Evolutionary conservation across 2,329 filamentous ascomycete genomes (phyloP), one percentile per base, ranked within the genome.

Genomic region (Colletotrichum coccodes): DNA sequence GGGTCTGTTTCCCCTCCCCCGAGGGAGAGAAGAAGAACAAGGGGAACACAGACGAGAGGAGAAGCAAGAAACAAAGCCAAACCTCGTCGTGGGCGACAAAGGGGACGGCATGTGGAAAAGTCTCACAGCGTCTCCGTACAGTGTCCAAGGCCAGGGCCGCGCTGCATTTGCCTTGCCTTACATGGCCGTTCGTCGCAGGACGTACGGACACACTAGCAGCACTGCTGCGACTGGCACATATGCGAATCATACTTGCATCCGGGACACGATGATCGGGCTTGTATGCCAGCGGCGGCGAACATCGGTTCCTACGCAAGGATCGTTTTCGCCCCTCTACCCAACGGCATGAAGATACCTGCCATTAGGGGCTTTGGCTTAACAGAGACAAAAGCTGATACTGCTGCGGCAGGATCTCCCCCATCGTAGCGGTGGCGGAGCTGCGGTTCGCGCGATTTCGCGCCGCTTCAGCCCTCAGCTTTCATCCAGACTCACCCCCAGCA

Each of bases 171-270:
- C 50, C 49, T 60, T 65, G 61, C 56, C 56, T 60, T 66, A 60
- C 66, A 68, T 64, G 44, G n/a, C 16, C 16, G 53, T 36, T 64
- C 63, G 40, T 57, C 52, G n/a, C 34, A 38, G 38, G 30, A 57
- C 61, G 56, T 44, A 57, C 61, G 56, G 59, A 50, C 28, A 38
- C 62, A 63, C 62, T 63, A 70, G 72, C 70, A 70, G 72, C 70
- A 76, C 46, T 42, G 49, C 54, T 66, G 69, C 69, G 40, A 64
- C 66, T 32, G 54, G 52, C 58, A 77, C 75, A 78, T 79, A 81
- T 81, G 78, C 80, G 77, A 75, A 81, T 77, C 80, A 82, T 81
- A 81, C 78, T 77, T 82, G 80, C 79, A 77, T 80, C 76, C 64
- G 63, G 64, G 53, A 54, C 49, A 4, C 28, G 14, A 32, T 49